These are phyloP conservation scores for Cymbidium sinense DNA, from an alignment of 106 monocot species.

Conservation along the genomic window DNA sequence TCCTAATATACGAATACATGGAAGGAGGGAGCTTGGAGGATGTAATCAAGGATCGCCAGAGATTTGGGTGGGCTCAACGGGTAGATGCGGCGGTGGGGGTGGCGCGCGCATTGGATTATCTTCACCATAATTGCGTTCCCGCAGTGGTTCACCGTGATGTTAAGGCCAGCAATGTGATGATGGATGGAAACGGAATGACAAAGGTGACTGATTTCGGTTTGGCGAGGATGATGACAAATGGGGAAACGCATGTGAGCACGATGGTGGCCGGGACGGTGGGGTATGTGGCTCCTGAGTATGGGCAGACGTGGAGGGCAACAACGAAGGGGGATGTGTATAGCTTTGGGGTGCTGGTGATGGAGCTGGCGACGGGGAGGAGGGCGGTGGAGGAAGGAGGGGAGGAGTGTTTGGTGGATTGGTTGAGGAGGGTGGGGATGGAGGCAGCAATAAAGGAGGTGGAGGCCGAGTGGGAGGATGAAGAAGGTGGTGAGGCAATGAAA, in stretches of 20 bases:
- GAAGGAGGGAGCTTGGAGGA: conserved; percentile 71
- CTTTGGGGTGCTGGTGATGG: conserved; percentile 73
- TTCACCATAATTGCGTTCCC: conserved; percentile 76
- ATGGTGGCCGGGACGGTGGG: conserved; percentile 84
- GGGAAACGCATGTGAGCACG: conserved; percentile 76
- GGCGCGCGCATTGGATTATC: conserved; percentile 53
- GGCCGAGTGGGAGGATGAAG: background rate
- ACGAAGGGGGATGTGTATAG: conserved; percentile 88
- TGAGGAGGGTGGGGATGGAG: conserved; percentile 23
- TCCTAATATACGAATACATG: conserved; percentile 80
- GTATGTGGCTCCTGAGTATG: conserved; percentile 90
- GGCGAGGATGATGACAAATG: conserved; percentile 44
- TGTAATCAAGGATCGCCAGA: conserved; percentile 33
- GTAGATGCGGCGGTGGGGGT: conserved; percentile 51
- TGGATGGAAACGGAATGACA: conserved; percentile 44
- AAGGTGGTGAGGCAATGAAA: conserved; percentile 1
- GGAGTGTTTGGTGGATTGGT: conserved; percentile 80
- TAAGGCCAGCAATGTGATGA: conserved; percentile 84
- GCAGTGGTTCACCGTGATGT: conserved; percentile 91
- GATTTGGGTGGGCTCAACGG: conserved; percentile 31
- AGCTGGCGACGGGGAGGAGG: conserved; percentile 73
- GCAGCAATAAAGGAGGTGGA: conserved; percentile 1
- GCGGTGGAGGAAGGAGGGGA: conserved; percentile 66
- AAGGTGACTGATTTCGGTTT: conserved; percentile 79
- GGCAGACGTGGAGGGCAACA: conserved; percentile 59